Conservation (phyloP, 2,329 filamentous ascomycete species). For the Trichoderma arundinaceum region DNA sequence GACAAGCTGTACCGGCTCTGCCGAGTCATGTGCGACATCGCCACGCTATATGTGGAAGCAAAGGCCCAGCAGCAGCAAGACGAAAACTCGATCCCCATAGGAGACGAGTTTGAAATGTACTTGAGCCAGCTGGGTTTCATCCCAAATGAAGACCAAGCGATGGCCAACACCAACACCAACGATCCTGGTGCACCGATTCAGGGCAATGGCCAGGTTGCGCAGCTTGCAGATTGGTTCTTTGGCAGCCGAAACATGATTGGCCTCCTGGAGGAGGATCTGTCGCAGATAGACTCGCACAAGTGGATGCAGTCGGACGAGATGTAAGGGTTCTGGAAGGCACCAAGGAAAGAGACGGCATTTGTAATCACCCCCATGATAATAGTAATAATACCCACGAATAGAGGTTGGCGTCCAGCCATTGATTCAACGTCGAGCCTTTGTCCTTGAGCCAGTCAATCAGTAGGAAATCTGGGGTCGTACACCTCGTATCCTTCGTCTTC, state of each 20-base stretch:
- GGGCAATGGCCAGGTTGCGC: conserved; percentile 46
- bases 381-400: background rate
- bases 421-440: background rate
- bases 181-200: conserved; percentile 33
- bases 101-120: conserved; percentile 68
- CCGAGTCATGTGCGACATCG: conserved; percentile 65
- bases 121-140: conserved; percentile 68
- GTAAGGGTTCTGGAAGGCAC: background rate
- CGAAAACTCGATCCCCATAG: conserved; percentile 55
- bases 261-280: conserved; percentile 65
- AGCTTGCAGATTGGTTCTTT: conserved; percentile 69
- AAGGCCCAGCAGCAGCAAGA: conserved; percentile 57
- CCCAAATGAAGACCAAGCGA: conserved; percentile 46
- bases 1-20: conserved; percentile 67
- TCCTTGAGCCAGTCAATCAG: conserved; percentile 54
- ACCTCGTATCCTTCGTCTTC: conserved; percentile 75
- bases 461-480: conserved; percentile 66
- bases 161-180: conserved; percentile 36
- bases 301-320: conserved; percentile 41
- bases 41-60: conserved; percentile 65
- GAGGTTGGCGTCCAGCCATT: background rate
- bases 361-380: background rate
- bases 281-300: conserved; percentile 49
- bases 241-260: conserved; percentile 70
- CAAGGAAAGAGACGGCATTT: background rate